A percentile compares a stretch with the other conserved stretches of the same genome.
Evolutionary conservation across 805 yeast species (phyloP).

Genomic region (Starmerella roubikii): DNA sequence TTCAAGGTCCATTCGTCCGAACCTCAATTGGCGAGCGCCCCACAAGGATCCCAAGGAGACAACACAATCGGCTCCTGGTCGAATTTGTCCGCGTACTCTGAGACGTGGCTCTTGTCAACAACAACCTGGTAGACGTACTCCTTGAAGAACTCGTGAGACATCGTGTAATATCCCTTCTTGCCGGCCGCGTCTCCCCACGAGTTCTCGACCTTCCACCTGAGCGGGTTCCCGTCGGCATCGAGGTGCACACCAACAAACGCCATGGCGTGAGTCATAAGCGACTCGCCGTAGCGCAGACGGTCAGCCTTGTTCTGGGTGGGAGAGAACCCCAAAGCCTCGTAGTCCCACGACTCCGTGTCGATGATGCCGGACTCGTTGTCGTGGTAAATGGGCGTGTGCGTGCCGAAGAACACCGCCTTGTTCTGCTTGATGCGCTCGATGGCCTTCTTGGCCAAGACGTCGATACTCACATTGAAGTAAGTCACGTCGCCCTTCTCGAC

Average conservation of each 20-base stretch:
- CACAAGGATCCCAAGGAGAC: conserved; percentile 73
- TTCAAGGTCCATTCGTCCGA: background rate
- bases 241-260: conserved; percentile 68
- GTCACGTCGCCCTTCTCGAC: conserved; percentile 54
- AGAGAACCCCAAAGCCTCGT: conserved; percentile 35
- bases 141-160: conserved; percentile 63
- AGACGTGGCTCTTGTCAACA: conserved; percentile 39
- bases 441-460: conserved; percentile 44
- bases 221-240: conserved; percentile 45
- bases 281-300: conserved; percentile 54
- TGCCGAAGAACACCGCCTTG: conserved; percentile 77
- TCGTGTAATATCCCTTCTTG: conserved; percentile 50
- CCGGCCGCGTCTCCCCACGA: conserved; percentile 66
- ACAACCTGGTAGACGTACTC: conserved; percentile 65
- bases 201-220: conserved; percentile 61
- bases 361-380: conserved; percentile 53
- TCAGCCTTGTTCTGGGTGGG: conserved; percentile 47
- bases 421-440: conserved; percentile 55
- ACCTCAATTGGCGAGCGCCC: conserved; percentile 41
- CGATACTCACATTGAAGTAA: conserved; percentile 56
- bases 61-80: conserved; percentile 40
- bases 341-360: conserved; percentile 59
- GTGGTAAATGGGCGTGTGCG: conserved; percentile 73
- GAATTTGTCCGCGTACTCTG: conserved; percentile 30
- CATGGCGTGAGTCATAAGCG: conserved; percentile 87